Base-by-base conservation (phyloP, 208 protist species). In the Crithidia expoeki region DNA sequence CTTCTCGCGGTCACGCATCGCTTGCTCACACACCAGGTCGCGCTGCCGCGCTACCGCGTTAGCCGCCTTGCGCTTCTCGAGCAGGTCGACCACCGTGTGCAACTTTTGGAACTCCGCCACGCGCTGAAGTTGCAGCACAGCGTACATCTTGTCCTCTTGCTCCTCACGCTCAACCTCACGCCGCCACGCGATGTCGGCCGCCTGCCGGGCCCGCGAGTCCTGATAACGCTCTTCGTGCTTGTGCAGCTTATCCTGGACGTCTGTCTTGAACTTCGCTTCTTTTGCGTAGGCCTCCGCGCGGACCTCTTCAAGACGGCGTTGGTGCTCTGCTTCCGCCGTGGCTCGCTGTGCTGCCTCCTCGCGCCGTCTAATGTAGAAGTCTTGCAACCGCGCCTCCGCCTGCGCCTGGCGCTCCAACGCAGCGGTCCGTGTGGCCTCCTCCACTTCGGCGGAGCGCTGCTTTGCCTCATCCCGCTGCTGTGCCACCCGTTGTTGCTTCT, bases 71-170 rank as follows among this genome's bases (percentile, higher is more conserved):
- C 75, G 78, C 68, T 92, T 93, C 55, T 86, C 80, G 14, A 93
- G 33, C 21, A 96, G 84, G 19, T 86, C 74, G 4, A 79, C 71
- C 3, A 93, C 80, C 42, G 65, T 87, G 63, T 79, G 59, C 21
- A 96, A 74, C 63, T 94, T 96, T 3, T 66, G 51, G 72, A 90
- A 96, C 74, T 94, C 89, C 16, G 79, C 64, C 56, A 86, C 65
- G 32, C 88, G 88, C 51, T 89, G 83, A 50, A 82, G 80, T 69
- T 87, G 82, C 42, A 79, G 59, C 30, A 94, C 83, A 0, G 75
- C 78, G 62, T 85, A 92, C 14, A 77, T 58, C 68, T 90, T 94
- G 23, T 56, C 59, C 49, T 85, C 80, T 63, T 81, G 73, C 38
- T 79, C 79, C 71, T 92, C 86, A 27, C 84, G 80, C 53, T 94